Percentiles rank a stretch among this genome's conserved stretches.
These are phyloP conservation scores for Aspergillus bombycis DNA, from an alignment of 2,329 filamentous ascomycete genomes.

Conservation along the genomic window DNA sequence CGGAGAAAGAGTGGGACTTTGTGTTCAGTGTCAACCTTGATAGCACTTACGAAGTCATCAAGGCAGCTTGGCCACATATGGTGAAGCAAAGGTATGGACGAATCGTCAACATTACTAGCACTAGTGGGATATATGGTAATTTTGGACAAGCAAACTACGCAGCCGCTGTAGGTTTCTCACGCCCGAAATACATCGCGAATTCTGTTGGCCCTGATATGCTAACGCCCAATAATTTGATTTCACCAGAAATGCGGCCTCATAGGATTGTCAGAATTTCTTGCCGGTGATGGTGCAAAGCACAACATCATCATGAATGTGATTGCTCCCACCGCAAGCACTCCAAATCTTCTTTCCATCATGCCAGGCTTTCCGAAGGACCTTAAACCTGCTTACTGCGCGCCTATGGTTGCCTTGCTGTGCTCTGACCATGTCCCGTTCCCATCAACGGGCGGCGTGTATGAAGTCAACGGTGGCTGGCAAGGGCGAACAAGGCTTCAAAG, in stretches of 20 bases:
- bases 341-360: background rate
- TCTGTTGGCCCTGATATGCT: too few species aligned
- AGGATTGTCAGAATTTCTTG: too few species aligned
- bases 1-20: background rate
- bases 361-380: background rate
- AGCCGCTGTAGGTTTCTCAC: too few species aligned
- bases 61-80: conserved; percentile 7
- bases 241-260: too few species aligned
- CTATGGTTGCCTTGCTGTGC: conserved; percentile 6
- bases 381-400: conserved; percentile 3
- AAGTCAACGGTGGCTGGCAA: conserved; percentile 6
- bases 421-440: background rate
- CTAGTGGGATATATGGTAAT: conserved; percentile 2
- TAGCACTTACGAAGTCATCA: conserved; percentile 2
- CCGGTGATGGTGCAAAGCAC: too few species aligned
- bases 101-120: conserved; percentile 5
- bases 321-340: background rate
- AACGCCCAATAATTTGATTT: too few species aligned
- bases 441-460: conserved; percentile 6
- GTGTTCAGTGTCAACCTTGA: background rate
- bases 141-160: background rate
- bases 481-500: too few species aligned
- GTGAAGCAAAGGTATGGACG: conserved; percentile 5
- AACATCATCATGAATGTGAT: conserved; percentile 6
- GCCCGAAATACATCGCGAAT: too few species aligned